phyloP scores from a whole-genome alignment of 805 yeast genomes.

The Candida piceae region DNA sequence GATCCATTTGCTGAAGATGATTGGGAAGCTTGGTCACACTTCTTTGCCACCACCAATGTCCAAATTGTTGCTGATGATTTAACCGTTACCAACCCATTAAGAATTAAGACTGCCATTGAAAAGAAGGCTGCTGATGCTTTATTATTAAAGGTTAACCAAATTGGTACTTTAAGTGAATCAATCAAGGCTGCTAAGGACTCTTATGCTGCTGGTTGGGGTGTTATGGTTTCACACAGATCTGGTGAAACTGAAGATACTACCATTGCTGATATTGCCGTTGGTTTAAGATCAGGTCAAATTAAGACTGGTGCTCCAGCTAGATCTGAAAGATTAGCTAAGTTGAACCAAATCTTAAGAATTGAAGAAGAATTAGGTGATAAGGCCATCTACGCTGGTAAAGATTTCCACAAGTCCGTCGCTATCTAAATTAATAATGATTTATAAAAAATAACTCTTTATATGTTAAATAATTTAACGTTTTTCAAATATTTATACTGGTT shows the following conservation, averaged over 20 bases:
- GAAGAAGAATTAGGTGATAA: conserved; percentile 98
- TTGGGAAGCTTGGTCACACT: conserved; percentile 97
- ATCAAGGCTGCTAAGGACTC: conserved; percentile 96
- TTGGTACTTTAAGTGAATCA: conserved; percentile 94
- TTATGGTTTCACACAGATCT: conserved; percentile 99
- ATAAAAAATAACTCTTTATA: too few relatives aligned
- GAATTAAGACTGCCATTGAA: conserved; percentile 94
- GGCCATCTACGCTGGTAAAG: conserved; percentile 91
- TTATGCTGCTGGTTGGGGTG: conserved; percentile 97
- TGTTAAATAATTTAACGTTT: too few relatives aligned
- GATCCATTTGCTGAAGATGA: conserved; percentile 99
- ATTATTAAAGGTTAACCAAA: conserved; percentile 97
- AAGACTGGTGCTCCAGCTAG: conserved; percentile 99
- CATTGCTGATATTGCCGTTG: conserved; percentile 97
- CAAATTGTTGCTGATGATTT: conserved; percentile 98
- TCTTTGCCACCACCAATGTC: conserved; percentile 67
- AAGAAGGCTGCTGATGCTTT: conserved; percentile 93
- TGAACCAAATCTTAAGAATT: conserved; percentile 96
- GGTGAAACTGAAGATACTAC: conserved; percentile 99
- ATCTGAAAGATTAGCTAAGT: conserved; percentile 98
- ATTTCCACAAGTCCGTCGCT: conserved; percentile 62
- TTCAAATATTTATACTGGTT: too few relatives aligned
- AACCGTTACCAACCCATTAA: conserved; percentile 95
- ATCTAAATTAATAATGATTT: conserved; percentile 20
- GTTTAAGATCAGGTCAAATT: conserved; percentile 97